phyloP scores from a whole-genome alignment of 2,329 filamentous ascomycete genomes.

The Trichophyton equinum region DNA sequence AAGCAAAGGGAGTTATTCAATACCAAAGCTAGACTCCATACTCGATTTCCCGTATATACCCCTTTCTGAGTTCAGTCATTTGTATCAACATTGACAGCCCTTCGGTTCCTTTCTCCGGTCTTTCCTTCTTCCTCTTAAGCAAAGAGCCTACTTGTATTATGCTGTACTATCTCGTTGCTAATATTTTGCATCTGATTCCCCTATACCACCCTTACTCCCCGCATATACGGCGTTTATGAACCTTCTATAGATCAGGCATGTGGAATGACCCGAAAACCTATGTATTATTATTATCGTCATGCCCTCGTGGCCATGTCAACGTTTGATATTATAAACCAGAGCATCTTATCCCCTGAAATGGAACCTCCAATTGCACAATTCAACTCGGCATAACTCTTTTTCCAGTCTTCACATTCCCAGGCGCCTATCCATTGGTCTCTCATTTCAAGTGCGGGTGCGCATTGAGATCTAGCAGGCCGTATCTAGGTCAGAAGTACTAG shows the following conservation, averaged over 20 bases:
- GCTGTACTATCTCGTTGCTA: background rate
- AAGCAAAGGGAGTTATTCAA: slow-evolving; percentile 27
- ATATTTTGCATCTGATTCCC: background rate
- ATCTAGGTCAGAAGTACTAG: no score
- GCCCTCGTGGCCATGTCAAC: background rate
- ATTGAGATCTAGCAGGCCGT: no score
- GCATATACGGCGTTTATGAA: background rate
- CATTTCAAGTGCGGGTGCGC: no score
- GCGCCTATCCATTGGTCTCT: no score
- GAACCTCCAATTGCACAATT: no score
- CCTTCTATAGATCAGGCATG: background rate
- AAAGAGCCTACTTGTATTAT: background rate
- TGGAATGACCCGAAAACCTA: background rate
- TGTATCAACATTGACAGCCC: background rate
- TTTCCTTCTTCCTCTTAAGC: background rate
- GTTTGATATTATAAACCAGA: background rate
- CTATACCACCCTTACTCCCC: background rate
- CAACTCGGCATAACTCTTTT: no score
- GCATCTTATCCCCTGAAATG: background rate
- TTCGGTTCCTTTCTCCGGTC: background rate
- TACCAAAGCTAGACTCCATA: background rate
- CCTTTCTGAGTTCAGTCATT: background rate
- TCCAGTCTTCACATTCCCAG: no score
- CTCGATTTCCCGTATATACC: background rate
- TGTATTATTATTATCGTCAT: background rate